A percentile compares a stretch with the other conserved stretches of the same genome.
Evolutionary conservation across 768 basidiomycete genomes (phyloP).

Genomic region (Termitomyces sp.): DNA sequence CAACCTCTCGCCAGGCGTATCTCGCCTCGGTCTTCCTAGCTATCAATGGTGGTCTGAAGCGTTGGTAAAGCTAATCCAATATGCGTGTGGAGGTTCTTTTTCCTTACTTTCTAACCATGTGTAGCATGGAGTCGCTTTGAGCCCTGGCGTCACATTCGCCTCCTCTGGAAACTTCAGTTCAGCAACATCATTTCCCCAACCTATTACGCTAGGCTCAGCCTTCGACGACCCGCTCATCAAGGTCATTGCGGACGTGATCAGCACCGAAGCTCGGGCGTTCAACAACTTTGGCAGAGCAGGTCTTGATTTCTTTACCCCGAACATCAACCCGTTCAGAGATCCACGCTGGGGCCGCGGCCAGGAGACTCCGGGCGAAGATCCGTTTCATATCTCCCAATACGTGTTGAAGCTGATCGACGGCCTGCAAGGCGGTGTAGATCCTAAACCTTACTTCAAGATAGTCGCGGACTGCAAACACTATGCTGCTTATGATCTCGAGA

Average conservation of each 20-base stretch:
- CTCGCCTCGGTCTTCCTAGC: conserved; percentile 49
- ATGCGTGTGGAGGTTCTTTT: no score
- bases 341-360: conserved; percentile 61
- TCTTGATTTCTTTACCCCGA: conserved; percentile 54
- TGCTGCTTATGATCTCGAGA: conserved; percentile 53
- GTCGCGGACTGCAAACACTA: conserved; percentile 59
- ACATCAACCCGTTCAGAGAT: conserved; percentile 55
- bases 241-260: conserved; percentile 42
- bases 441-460: conserved; percentile 44
- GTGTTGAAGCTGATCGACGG: conserved; percentile 50
- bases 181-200: conserved; percentile 56
- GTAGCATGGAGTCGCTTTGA: conserved; percentile 51
- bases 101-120: background rate
- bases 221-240: conserved; percentile 53
- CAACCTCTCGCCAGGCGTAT: conserved; percentile 44
- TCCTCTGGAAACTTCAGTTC: conserved; percentile 46
- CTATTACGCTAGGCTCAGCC: conserved; percentile 48
- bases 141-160: conserved; percentile 49
- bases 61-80: conserved; percentile 28
- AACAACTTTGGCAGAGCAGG: conserved; percentile 50
- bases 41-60: conserved; percentile 64
- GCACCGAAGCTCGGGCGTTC: conserved; percentile 55
- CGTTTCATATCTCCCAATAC: conserved; percentile 48
- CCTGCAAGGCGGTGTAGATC: conserved; percentile 54
- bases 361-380: conserved; percentile 60